A percentile compares a stretch with the other conserved stretches of the same genome.
Evolutionary conservation across 2,329 filamentous ascomycete species (phyloP).

Genomic region (Pseudocercospora fuligena): DNA sequence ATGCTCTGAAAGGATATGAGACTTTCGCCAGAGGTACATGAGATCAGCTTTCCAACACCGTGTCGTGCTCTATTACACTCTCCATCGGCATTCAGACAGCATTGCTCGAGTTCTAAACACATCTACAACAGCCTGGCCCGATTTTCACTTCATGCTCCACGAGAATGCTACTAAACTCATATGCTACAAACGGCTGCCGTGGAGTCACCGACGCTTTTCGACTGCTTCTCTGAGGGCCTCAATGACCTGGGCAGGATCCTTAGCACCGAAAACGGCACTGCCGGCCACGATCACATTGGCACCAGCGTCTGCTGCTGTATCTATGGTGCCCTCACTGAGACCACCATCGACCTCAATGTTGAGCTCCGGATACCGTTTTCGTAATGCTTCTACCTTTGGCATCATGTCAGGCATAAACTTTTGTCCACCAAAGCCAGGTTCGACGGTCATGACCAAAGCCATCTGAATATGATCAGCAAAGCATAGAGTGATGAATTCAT

Average conservation of each 20-base stretch:
- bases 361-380: slow-evolving; percentile 82
- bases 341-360: slow-evolving; percentile 99
- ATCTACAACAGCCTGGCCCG: neutral
- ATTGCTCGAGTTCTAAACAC: neutral
- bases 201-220: slow-evolving; percentile 59
- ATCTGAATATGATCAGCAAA: slow-evolving; percentile 63
- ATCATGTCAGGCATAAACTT: slow-evolving; percentile 98
- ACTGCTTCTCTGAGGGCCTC: slow-evolving; percentile 78
- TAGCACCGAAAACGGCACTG: slow-evolving; percentile 91
- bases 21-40: too few relatives aligned
- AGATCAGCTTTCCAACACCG: neutral
- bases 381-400: slow-evolving; percentile 86
- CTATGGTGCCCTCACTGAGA: slow-evolving; percentile 84
- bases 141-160: neutral
- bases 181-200: slow-evolving; percentile 28
- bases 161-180: neutral
- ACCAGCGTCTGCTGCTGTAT: slow-evolving; percentile 90
- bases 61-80: neutral
- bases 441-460: slow-evolving; percentile 97
- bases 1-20: neutral
- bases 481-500: neutral
- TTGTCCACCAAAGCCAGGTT: slow-evolving; percentile 96
- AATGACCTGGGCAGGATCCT: slow-evolving; percentile 87
- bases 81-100: neutral
- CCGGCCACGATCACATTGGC: slow-evolving; percentile 98